Evolutionary conservation across 305 asterid species (phyloP).

Genomic region (Fraxinus angustifolia): DNA sequence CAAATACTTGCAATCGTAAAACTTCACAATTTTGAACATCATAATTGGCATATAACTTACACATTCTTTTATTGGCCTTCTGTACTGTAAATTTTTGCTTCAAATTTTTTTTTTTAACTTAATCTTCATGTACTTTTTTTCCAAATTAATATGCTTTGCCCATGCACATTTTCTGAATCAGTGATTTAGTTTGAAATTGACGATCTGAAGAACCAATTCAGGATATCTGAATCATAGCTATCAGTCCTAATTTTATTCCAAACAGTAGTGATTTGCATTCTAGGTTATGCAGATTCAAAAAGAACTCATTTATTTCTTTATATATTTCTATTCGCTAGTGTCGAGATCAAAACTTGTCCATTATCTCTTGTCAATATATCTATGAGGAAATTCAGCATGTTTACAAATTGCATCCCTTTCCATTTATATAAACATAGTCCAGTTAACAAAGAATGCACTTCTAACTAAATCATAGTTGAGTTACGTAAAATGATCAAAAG

Average conservation of each 20-base stretch:
- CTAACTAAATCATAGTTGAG: background rate
- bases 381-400: background rate
- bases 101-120: background rate
- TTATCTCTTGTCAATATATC: background rate
- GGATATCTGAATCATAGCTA: background rate
- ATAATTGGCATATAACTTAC: background rate
- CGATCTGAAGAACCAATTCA: background rate
- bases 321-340: background rate
- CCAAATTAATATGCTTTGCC: background rate
- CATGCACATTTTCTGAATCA: background rate
- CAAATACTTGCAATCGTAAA: background rate
- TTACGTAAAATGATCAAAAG: background rate
- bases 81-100: background rate
- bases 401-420: background rate
- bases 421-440: background rate
- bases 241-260: background rate
- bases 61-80: background rate
- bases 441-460: background rate
- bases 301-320: background rate
- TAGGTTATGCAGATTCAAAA: background rate
- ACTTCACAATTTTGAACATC: background rate
- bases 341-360: background rate
- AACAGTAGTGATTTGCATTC: background rate
- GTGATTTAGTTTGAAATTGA: background rate
- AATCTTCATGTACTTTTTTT: background rate